phyloP scores from a whole-genome alignment of 2,329 filamentous ascomycete species.

The Ophiostoma australiae region DNA sequence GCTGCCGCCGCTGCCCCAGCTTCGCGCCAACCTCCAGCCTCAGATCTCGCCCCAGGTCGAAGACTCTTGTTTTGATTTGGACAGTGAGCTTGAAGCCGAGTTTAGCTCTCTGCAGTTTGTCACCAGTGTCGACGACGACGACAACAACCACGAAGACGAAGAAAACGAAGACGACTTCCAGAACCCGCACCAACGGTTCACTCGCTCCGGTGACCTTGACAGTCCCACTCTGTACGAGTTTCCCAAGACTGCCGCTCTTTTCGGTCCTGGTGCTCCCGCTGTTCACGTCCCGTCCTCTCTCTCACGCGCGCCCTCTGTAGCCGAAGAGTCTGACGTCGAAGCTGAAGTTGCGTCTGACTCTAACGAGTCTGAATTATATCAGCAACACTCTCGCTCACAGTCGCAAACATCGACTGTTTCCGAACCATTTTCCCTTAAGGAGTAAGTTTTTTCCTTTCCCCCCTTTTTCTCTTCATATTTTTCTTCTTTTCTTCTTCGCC shows the following conservation, averaged over 20 bases:
- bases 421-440: background rate
- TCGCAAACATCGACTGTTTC: background rate
- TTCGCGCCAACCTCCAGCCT: background rate
- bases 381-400: background rate
- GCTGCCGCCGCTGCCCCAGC: conserved; percentile 6
- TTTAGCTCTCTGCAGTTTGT: background rate
- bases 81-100: conserved; percentile 12
- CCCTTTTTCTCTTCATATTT: background rate
- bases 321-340: background rate
- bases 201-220: conserved; percentile 53
- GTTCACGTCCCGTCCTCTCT: conserved; percentile 20
- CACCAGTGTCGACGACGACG: background rate
- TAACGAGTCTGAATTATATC: background rate
- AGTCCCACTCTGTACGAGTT: conserved; percentile 61
- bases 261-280: background rate
- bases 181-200: conserved; percentile 50
- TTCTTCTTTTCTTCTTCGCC: too few species aligned
- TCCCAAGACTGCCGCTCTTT: conserved; percentile 31
- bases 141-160: conserved; percentile 27
- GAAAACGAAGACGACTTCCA: conserved; percentile 33
- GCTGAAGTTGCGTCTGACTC: background rate
- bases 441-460: conserved; percentile 12
- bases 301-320: conserved; percentile 20
- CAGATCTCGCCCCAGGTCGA: background rate
- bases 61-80: conserved; percentile 13